phyloP scores from a whole-genome alignment of 2,329 filamentous ascomycete genomes.

The Ceratocystiopsis minuta region DNA sequence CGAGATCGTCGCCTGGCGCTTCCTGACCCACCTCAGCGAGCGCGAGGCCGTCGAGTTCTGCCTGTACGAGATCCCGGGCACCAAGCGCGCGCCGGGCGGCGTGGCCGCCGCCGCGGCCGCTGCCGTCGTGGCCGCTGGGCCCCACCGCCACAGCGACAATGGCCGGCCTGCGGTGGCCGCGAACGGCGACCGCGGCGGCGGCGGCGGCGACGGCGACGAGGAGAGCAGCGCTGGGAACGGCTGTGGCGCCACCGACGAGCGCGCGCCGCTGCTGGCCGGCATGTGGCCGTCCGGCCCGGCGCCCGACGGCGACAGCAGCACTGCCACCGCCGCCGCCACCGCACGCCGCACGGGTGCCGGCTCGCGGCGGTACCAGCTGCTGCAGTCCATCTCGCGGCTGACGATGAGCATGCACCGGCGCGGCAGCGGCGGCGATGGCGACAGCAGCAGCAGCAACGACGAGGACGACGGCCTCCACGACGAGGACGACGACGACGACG shows the following conservation, averaged over 20 bases:
- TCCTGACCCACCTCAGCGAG: constrained; percentile 52
- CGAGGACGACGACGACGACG: constrained; percentile 22
- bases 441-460: constrained; percentile 24
- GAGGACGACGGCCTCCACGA: constrained; percentile 28
- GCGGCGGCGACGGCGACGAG: constrained; percentile 10
- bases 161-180: background rate
- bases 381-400: constrained; percentile 37
- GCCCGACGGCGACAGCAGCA: background rate
- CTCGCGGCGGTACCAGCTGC: constrained; percentile 28
- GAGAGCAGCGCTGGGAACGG: background rate
- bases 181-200: background rate
- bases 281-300: constrained; percentile 4
- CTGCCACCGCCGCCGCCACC: background rate
- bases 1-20: constrained; percentile 68
- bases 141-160: constrained; percentile 1
- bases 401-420: constrained; percentile 26
- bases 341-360: constrained; percentile 17
- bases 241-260: constrained; percentile 2
- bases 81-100: constrained; percentile 12
- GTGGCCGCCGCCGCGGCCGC: constrained; percentile 1
- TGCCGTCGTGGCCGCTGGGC: background rate
- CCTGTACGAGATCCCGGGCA: constrained; percentile 49
- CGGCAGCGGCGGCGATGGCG: constrained; percentile 30
- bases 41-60: constrained; percentile 58
- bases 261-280: constrained; percentile 5